These are phyloP conservation scores for Ustilago vetiveriae DNA, from an alignment of 1,284 basidiomycete species.

Conservation along the genomic window DNA sequence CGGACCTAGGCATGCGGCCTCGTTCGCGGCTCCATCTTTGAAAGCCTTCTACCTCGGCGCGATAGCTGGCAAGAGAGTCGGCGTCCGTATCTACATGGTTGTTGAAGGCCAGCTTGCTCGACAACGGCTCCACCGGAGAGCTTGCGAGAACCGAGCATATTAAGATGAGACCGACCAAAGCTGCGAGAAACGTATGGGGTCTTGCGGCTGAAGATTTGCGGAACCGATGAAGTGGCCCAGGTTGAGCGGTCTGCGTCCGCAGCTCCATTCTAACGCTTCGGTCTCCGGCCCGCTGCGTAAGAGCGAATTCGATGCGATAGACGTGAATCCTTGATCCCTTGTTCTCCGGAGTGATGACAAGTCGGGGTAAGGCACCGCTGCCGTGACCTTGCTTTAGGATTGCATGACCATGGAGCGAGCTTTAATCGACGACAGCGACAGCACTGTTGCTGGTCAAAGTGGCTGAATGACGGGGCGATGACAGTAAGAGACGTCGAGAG, in stretches of 20 bases:
- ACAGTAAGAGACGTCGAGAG: too few relatives aligned
- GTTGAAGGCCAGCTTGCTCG: conserved; percentile 39
- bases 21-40: conserved; percentile 43
- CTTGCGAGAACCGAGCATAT: conserved; percentile 14
- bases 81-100: conserved; percentile 30
- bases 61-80: conserved; percentile 31
- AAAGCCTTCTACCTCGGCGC: conserved; percentile 46
- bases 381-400: background rate
- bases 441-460: too few relatives aligned
- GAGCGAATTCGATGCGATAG: too few relatives aligned
- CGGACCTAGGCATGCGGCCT: conserved; percentile 51
- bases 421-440: too few relatives aligned
- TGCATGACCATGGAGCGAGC: conserved; percentile 1
- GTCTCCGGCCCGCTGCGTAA: too few relatives aligned
- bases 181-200: conserved; percentile 2
- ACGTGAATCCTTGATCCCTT: too few relatives aligned
- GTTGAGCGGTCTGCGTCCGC: too few relatives aligned
- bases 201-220: background rate
- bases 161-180: conserved; percentile 9
- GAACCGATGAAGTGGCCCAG: background rate
- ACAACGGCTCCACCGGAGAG: conserved; percentile 26
- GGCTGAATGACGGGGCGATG: too few relatives aligned
- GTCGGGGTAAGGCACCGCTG: background rate
- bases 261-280: too few relatives aligned
- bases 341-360: too few relatives aligned